Conservation (phyloP, 768 basidiomycete species). For the Kwoniella newhampshirensis region DNA sequence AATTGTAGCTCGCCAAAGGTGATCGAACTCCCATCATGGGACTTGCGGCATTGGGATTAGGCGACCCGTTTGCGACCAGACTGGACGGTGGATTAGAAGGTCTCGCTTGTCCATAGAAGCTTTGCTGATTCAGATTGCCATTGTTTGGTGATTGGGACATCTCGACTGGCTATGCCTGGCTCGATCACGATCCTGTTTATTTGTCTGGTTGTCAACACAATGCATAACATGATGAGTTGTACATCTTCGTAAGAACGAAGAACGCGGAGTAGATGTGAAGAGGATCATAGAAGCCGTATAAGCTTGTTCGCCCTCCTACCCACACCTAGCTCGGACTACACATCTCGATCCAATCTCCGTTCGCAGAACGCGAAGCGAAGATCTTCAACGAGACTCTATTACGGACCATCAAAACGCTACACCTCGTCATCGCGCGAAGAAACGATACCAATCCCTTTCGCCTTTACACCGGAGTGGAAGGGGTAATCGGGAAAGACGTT, state of each 20-base stretch:
- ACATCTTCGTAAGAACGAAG: too few species aligned
- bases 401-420: constrained; percentile 13
- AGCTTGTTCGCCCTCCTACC: constrained; percentile 31
- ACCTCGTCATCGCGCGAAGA: constrained; percentile 28
- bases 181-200: background rate
- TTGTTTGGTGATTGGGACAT: constrained; percentile 35
- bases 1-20: constrained; percentile 3
- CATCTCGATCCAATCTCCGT: constrained; percentile 19
- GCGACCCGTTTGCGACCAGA: constrained; percentile 1
- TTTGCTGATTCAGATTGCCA: constrained; percentile 13
- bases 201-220: constrained; percentile 14
- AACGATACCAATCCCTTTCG: constrained; percentile 17
- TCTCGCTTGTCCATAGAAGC: constrained; percentile 17
- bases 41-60: constrained; percentile 1
- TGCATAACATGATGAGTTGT: constrained; percentile 18
- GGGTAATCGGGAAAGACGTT: background rate
- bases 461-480: background rate
- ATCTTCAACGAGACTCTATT: constrained; percentile 21
- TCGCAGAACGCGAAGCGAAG: constrained; percentile 32
- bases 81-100: constrained; percentile 1
- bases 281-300: constrained; percentile 49
- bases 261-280: constrained; percentile 9
- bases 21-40: constrained; percentile 18
- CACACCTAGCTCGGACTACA: constrained; percentile 19
- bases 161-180: background rate